Conservation (phyloP, 805 yeast species). For the Candida tallmaniae region DNA sequence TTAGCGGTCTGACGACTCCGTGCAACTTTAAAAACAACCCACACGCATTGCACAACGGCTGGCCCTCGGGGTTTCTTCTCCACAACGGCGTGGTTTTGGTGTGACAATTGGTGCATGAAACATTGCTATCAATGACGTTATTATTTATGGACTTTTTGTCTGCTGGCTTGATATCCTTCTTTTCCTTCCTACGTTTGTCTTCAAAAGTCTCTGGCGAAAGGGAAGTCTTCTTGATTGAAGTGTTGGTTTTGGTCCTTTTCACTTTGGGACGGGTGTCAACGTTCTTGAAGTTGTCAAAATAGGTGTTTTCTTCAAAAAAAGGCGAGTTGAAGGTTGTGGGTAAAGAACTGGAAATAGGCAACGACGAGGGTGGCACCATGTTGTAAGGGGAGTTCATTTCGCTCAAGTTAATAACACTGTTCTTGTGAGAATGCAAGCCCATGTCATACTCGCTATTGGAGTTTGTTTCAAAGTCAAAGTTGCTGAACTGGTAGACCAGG, state of each 20-base stretch:
- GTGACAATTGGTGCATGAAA: slow-evolving; percentile 78
- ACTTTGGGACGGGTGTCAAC: slow-evolving; percentile 9
- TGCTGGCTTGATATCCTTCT: slow-evolving; percentile 3
- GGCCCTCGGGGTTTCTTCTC: slow-evolving; percentile 90
- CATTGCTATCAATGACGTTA: slow-evolving; percentile 4
- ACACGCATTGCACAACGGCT: slow-evolving; percentile 94
- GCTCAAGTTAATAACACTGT: slow-evolving; percentile 8
- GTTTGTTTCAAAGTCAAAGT: slow-evolving; percentile 9
- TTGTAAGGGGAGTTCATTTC: slow-evolving; percentile 6
- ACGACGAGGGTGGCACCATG: neutral
- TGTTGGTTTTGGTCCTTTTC: slow-evolving; percentile 9
- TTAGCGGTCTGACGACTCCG: slow-evolving; percentile 91
- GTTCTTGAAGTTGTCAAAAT: slow-evolving; percentile 10
- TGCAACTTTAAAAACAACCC: slow-evolving; percentile 89
- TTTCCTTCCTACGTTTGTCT: neutral
- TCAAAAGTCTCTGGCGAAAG: neutral
- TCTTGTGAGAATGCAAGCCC: slow-evolving; percentile 10
- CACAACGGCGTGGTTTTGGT: slow-evolving; percentile 92
- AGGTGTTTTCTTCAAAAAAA: slow-evolving; percentile 9
- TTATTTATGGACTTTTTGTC: neutral
- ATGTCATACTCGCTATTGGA: slow-evolving; percentile 4
- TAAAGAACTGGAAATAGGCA: slow-evolving; percentile 6
- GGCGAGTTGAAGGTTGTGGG: slow-evolving; percentile 12
- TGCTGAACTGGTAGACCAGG: slow-evolving; percentile 2
- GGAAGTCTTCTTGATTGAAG: slow-evolving; percentile 1